phyloP scores from a whole-genome alignment of 805 yeast species.

The Cyberlindnera petersonii region DNA sequence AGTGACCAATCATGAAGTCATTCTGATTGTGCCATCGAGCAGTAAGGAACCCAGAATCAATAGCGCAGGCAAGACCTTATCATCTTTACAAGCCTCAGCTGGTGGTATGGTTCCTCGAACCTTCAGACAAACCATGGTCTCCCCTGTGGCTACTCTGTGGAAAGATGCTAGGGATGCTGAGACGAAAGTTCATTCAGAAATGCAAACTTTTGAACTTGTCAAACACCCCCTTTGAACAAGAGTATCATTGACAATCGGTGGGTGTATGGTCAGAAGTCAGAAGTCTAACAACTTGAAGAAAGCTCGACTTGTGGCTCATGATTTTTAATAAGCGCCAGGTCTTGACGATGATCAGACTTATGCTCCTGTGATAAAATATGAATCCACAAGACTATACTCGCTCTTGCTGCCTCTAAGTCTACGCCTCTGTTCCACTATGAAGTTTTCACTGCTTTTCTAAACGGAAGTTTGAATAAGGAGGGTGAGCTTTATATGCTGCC shows the following conservation, averaged over 20 bases:
- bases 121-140: not conserved
- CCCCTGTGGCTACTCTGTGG: not conserved
- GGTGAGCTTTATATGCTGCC: constrained; percentile 1
- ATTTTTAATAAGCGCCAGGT: constrained; percentile 24
- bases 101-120: not conserved
- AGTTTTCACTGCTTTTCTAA: constrained; percentile 4
- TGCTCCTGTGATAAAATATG: constrained; percentile 28
- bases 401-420: not conserved
- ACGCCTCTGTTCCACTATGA: constrained; percentile 1
- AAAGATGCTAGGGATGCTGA: constrained; percentile 2
- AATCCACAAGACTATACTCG: constrained; percentile 12
- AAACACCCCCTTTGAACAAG: constrained; percentile 3
- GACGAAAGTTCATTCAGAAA: not conserved
- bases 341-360: constrained; percentile 27
- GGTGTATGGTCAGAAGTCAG: constrained; percentile 3
- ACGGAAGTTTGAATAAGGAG: constrained; percentile 2
- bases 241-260: constrained; percentile 4
- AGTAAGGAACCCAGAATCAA: no score
- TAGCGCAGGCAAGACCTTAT: no score
- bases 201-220: constrained; percentile 5
- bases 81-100: no score
- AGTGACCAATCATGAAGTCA: no score
- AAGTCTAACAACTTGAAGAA: constrained; percentile 9
- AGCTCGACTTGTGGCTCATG: constrained; percentile 28
- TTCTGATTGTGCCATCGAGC: no score